phyloP scores from a whole-genome alignment of 768 basidiomycete species.

The Hemileccinum rubropunctum region DNA sequence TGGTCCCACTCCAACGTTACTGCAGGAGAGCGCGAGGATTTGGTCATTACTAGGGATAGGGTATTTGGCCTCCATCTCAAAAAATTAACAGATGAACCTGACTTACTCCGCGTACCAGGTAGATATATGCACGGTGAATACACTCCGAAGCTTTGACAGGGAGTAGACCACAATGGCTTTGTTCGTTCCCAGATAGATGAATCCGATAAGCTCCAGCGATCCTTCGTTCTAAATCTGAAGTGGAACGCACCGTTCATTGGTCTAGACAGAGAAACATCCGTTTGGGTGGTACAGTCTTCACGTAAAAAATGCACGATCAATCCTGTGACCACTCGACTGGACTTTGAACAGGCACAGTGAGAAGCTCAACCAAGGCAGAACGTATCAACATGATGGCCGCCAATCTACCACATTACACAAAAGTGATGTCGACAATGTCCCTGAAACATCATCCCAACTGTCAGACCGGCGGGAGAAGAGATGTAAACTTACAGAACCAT shows the following conservation, averaged over 20 bases:
- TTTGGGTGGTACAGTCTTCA: constrained; percentile 13
- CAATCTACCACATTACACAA: constrained; percentile 17
- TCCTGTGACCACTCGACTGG: constrained; percentile 8
- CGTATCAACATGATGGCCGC: constrained; percentile 17
- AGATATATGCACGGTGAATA: constrained; percentile 25
- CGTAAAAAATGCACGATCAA: constrained; percentile 21
- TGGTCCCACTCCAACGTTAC: constrained; percentile 75
- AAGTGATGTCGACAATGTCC: constrained; percentile 21
- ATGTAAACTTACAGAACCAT: constrained; percentile 11
- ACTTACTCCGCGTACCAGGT: constrained; percentile 18
- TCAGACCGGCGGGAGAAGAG: constrained; percentile 28
- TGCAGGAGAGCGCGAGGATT: constrained; percentile 59
- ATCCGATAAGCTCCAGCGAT: constrained; percentile 23
- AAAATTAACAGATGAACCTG: constrained; percentile 8
- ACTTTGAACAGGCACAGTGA: constrained; percentile 12
- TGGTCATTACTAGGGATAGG: constrained; percentile 39
- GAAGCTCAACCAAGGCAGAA: constrained; percentile 25
- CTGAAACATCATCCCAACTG: constrained; percentile 18
- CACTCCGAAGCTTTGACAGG: constrained; percentile 16
- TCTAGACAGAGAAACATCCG: constrained; percentile 12
- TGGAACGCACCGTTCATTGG: constrained; percentile 10
- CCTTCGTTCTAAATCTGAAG: constrained; percentile 19
- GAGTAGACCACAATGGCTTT: constrained; percentile 9
- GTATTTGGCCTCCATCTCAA: constrained; percentile 32
- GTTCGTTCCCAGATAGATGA: constrained; percentile 20